A percentile compares a stretch with the other conserved stretches of the same genome.
phyloP scores from a whole-genome alignment of 2,329 filamentous ascomycete genomes.

The Colletotrichum chrysophilum region DNA sequence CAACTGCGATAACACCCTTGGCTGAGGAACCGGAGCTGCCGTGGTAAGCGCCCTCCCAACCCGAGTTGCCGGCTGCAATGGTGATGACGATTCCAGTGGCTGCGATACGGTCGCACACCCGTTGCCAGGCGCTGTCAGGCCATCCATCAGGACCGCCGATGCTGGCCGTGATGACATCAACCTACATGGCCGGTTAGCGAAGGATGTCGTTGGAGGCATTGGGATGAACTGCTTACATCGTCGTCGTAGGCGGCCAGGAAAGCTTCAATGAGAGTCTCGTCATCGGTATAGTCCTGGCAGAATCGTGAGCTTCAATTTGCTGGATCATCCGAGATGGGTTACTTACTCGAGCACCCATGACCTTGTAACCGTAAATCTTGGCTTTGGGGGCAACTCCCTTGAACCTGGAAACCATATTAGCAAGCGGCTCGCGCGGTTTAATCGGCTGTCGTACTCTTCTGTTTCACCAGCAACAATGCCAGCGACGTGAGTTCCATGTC shows the following conservation, averaged over 20 bases:
- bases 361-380: slow-evolving; percentile 14
- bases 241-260: slow-evolving; percentile 9
- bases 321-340: not conserved
- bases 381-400: slow-evolving; percentile 13
- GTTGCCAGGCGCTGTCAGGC: slow-evolving; percentile 30
- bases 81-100: slow-evolving; percentile 46
- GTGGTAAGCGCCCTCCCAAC: slow-evolving; percentile 45
- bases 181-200: not conserved
- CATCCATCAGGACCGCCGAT: slow-evolving; percentile 25
- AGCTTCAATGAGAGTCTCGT: slow-evolving; percentile 18
- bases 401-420: not conserved
- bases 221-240: not conserved
- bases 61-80: slow-evolving; percentile 50
- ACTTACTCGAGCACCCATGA: not conserved
- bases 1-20: slow-evolving; percentile 47
- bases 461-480: slow-evolving; percentile 29
- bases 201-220: fast-evolving
- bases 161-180: slow-evolving; percentile 30
- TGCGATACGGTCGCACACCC: slow-evolving; percentile 36
- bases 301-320: not conserved
- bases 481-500: slow-evolving; percentile 41
- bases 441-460: not conserved
- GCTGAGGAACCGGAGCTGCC: slow-evolving; percentile 44
- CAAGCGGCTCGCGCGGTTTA: too few species aligned
- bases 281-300: slow-evolving; percentile 3